A percentile compares a stretch with the other conserved stretches of the same genome.
Evolutionary conservation across 2,329 filamentous ascomycete species (phyloP).

Genomic region (Xylariaceae sp.): DNA sequence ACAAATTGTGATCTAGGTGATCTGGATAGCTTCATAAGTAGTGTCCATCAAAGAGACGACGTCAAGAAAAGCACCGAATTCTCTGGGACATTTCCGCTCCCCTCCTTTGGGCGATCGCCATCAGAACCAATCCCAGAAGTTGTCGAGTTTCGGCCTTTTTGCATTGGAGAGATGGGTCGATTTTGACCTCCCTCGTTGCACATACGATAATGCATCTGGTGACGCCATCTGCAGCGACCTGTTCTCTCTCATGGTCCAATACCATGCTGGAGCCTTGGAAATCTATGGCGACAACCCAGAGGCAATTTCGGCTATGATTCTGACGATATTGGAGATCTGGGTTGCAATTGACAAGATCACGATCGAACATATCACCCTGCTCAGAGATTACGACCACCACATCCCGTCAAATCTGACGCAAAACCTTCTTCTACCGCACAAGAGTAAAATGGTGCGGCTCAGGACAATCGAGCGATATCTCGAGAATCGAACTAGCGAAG

Average conservation of each 20-base stretch:
- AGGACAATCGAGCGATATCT: constrained; percentile 47
- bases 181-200: neutral
- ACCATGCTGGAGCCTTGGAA: neutral
- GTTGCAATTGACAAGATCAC: constrained; percentile 51
- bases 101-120: neutral
- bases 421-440: constrained; percentile 43
- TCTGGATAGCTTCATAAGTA: too few species aligned
- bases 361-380: constrained; percentile 32
- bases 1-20: too few species aligned
- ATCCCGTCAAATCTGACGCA: constrained; percentile 41
- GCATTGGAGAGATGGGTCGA: constrained; percentile 10
- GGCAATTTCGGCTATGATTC: constrained; percentile 50
- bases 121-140: neutral
- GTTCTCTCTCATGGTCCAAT: neutral
- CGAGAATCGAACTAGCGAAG: constrained; percentile 24
- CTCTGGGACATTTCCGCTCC: neutral
- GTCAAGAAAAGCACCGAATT: neutral
- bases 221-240: neutral
- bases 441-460: constrained; percentile 46
- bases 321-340: constrained; percentile 59
- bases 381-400: constrained; percentile 46
- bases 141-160: neutral
- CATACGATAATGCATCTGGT: neutral
- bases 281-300: constrained; percentile 35
- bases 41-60: neutral